Evolutionary conservation across 257 asterid species (phyloP).

Genomic region (Capsicum chinense): DNA sequence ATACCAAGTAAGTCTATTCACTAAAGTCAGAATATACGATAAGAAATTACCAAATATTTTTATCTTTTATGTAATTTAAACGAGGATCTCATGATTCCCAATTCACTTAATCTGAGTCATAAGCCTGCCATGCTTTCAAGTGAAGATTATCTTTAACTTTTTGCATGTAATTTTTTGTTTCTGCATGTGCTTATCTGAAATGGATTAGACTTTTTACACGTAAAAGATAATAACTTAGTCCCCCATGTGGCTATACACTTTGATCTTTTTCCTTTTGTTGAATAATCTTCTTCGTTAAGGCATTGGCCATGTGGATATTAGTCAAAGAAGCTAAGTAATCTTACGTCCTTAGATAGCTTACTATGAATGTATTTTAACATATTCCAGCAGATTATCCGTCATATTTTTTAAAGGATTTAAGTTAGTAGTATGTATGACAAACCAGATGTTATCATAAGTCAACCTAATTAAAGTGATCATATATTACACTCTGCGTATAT

Average conservation of each 20-base stretch:
- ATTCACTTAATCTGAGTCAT: not conserved
- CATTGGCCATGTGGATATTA: not conserved
- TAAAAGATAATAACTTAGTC: slow-evolving; percentile 12
- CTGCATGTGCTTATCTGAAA: slow-evolving; percentile 17
- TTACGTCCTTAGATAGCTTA: not conserved
- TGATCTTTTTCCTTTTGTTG: not conserved
- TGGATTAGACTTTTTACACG: not conserved
- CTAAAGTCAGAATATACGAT: accelerated
- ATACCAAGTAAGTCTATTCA: not conserved
- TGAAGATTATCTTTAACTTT: not conserved
- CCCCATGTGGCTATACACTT: slow-evolving; percentile 35
- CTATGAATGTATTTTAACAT: not conserved
- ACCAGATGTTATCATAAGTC: not conserved
- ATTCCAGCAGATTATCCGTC: not conserved
- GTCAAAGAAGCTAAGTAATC: not conserved
- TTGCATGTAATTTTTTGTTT: not conserved
- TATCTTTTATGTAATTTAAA: accelerated
- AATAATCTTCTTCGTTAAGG: slow-evolving; percentile 19
- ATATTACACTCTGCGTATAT: not conserved
- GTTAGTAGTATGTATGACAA: not conserved
- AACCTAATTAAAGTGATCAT: not conserved
- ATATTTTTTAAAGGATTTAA: not conserved
- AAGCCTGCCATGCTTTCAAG: too few relatives aligned
- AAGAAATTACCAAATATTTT: not conserved
- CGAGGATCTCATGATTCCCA: accelerated